Evolutionary conservation across 768 basidiomycete genomes (phyloP).

Genomic region (Asterophora parasitica): DNA sequence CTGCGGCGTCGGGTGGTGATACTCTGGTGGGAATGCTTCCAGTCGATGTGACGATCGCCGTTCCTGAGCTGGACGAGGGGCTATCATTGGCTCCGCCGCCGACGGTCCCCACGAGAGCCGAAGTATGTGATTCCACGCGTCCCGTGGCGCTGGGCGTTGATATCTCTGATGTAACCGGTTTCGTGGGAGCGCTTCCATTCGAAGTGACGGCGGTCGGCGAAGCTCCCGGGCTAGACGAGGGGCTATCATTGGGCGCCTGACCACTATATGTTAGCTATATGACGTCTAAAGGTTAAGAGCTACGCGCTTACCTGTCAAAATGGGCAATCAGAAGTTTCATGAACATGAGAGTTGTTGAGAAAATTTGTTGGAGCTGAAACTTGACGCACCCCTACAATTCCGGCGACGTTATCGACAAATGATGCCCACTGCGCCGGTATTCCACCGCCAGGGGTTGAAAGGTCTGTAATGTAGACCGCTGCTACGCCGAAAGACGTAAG

Average conservation of each 20-base stretch:
- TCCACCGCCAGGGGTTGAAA: not conserved
- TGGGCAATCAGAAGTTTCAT: too few species aligned
- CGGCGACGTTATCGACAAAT: slow-evolving; percentile 7
- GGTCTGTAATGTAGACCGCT: slow-evolving; percentile 8
- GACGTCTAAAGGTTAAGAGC: too few species aligned
- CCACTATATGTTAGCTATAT: too few species aligned
- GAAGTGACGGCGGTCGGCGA: too few species aligned
- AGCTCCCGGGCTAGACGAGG: not conserved
- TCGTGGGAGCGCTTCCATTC: not conserved
- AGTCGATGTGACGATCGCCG: too few species aligned
- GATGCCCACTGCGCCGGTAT: slow-evolving; percentile 9
- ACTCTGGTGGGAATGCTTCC: too few species aligned
- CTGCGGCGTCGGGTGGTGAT: too few species aligned
- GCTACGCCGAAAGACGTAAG: slow-evolving; percentile 6
- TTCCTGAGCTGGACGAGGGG: too few species aligned
- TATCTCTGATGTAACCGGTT: not conserved
- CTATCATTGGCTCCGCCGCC: too few species aligned
- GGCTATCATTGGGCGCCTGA: not conserved
- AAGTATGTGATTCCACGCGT: not conserved
- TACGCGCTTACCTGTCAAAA: too few species aligned
- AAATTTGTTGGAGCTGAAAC: too few species aligned
- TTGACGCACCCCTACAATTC: slow-evolving; percentile 1
- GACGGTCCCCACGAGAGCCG: slow-evolving; percentile 1
- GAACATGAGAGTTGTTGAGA: too few species aligned
- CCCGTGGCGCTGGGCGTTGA: not conserved